Evolutionary conservation across 805 yeast species (phyloP).

Genomic region (Metschnikowia proteae): DNA sequence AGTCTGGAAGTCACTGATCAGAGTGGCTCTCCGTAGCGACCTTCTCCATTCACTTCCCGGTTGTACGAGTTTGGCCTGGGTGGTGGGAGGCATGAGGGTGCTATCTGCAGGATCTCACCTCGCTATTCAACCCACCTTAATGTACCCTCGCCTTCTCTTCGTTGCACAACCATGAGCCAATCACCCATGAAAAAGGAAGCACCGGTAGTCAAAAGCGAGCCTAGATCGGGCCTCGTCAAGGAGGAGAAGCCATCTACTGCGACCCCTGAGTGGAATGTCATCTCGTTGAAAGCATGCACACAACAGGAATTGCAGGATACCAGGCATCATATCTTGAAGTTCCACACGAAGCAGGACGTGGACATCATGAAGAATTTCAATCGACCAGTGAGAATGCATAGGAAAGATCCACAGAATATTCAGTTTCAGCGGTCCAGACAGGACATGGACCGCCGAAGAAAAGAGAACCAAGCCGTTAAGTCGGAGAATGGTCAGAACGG

Average conservation of each 20-base stretch:
- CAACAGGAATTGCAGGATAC: conserved; percentile 66
- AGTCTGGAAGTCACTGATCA: too few relatives aligned
- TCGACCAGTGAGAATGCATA: conserved; percentile 80
- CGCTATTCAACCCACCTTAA: not conserved
- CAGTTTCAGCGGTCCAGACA: conserved; percentile 80
- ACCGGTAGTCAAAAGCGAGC: conserved; percentile 23
- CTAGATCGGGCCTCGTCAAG: conserved; percentile 4
- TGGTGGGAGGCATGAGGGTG: not conserved
- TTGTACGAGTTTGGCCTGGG: too few relatives aligned
- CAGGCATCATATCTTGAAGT: conserved; percentile 76
- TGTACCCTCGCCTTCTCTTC: conserved; percentile 1
- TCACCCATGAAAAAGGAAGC: conserved; percentile 28
- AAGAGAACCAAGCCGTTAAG: conserved; percentile 30
- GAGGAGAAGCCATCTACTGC: conserved; percentile 4
- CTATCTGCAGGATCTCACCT: conserved; percentile 1
- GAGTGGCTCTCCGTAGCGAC: too few relatives aligned
- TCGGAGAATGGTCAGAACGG: conserved; percentile 18
- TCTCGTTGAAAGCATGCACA: conserved; percentile 69
- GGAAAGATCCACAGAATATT: conserved; percentile 89
- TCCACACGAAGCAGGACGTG: conserved; percentile 68
- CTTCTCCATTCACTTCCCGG: not conserved
- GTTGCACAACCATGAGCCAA: conserved; percentile 23
- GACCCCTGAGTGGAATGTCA: conserved; percentile 41
- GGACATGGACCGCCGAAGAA: conserved; percentile 58
- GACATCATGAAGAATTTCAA: conserved; percentile 71